Evolutionary conservation across 371 early-diverging fungal species (phyloP).

Genomic region (Enterospora canceri): DNA sequence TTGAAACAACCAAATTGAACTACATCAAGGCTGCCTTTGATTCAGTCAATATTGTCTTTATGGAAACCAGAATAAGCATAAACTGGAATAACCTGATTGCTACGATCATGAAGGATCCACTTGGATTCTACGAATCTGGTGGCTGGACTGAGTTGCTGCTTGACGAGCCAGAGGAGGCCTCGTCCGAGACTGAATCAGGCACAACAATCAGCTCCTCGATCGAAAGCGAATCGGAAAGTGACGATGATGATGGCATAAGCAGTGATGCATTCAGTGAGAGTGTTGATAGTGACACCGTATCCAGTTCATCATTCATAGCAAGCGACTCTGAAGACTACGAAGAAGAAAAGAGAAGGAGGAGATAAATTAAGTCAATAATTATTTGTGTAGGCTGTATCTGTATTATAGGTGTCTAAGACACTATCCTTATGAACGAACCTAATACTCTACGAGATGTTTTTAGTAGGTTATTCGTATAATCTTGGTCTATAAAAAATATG

Average conservation of each 20-base stretch:
- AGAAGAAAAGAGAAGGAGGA: not conserved
- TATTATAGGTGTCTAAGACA: too few species aligned
- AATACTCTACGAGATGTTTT: too few species aligned
- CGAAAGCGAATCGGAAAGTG: constrained; percentile 22
- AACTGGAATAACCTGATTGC: constrained; percentile 95
- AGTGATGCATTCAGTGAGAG: not conserved
- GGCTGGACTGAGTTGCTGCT: constrained; percentile 68
- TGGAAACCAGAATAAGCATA: constrained; percentile 86
- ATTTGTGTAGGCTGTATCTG: not conserved
- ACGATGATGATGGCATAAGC: not conserved
- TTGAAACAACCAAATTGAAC: constrained; percentile 79
- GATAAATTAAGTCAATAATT: not conserved
- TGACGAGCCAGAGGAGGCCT: constrained; percentile 57
- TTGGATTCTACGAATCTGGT: constrained; percentile 78
- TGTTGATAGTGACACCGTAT: not conserved
- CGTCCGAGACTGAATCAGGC: constrained; percentile 18
- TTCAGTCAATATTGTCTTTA: constrained; percentile 79
- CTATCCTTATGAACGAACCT: too few species aligned
- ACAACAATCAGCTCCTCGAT: not conserved
- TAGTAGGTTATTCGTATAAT: too few species aligned
- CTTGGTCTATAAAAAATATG: too few species aligned
- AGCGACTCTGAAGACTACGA: constrained; percentile 1
- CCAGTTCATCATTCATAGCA: not conserved
- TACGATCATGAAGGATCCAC: constrained; percentile 84
- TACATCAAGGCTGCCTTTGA: constrained; percentile 93